Evolutionary conservation across 306 rosid species (phyloP).

Genomic region (cucumber (Cucumis sativus)): Cucumber_9930_V3 NC_026660.2:10197501-10198000

Average conservation of each 20-base stretch:
- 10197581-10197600: background rate
- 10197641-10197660: slow-evolving; percentile 83
- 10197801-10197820: slow-evolving; percentile 36
- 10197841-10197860: slow-evolving; percentile 85
- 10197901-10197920: slow-evolving; percentile 72
- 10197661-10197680: slow-evolving; percentile 39
- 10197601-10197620: background rate
- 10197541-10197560: background rate
- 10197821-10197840: slow-evolving; percentile 46
- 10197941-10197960: slow-evolving; percentile 81
- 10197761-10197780: slow-evolving; percentile 18
- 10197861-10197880: slow-evolving; percentile 82
- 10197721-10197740: slow-evolving; percentile 19
- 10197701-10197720: slow-evolving; percentile 22
- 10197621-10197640: slow-evolving; percentile 19
- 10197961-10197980: slow-evolving; percentile 86
- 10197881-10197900: slow-evolving; percentile 84
- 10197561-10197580: background rate
- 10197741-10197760: slow-evolving; percentile 11
- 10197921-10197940: slow-evolving; percentile 67
- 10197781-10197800: slow-evolving; percentile 13
- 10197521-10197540: background rate
- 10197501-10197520: background rate
- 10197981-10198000: slow-evolving; percentile 80
- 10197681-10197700: slow-evolving; percentile 34